phyloP scores from a whole-genome alignment of 129 eudicot species.

The Logfia minima region DNA sequence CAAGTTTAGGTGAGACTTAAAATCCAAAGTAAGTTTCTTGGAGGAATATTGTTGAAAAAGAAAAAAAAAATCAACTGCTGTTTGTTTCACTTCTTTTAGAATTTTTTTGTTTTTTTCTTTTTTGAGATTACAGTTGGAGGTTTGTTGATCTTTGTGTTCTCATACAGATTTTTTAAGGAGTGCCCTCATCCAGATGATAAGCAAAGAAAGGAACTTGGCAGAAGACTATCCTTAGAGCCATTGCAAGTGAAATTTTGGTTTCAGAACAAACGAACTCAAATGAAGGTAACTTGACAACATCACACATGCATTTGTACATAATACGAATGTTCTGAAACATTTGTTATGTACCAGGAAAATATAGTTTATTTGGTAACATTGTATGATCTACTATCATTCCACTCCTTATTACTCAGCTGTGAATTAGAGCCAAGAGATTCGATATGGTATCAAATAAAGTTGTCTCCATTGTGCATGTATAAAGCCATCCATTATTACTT shows the following conservation, averaged over 20 bases:
- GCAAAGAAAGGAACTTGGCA: constrained; percentile 97
- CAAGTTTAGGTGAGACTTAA: constrained; percentile 11
- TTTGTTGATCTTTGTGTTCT: constrained; percentile 6
- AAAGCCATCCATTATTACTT: background rate
- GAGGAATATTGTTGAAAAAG: too few relatives aligned
- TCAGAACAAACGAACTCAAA: constrained; percentile 96
- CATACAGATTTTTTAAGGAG: constrained; percentile 78
- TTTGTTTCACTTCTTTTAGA: background rate
- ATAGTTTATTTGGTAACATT: background rate
- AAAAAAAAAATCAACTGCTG: background rate
- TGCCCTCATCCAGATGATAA: constrained; percentile 99
- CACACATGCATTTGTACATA: background rate
- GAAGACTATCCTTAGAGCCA: constrained; percentile 76
- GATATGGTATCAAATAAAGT: constrained; percentile 21
- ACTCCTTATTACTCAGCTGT: background rate
- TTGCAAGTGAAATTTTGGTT: constrained; percentile 97
- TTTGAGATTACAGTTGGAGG: background rate
- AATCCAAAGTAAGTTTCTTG: background rate
- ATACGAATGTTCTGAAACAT: background rate
- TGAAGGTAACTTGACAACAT: constrained; percentile 63
- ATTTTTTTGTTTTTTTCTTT: background rate
- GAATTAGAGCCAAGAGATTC: background rate
- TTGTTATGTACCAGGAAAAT: background rate
- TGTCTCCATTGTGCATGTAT: background rate
- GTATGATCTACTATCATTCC: background rate